Evolutionary conservation across 805 yeast species (phyloP).

Genomic region (Myxozyma melibiosi): DNA sequence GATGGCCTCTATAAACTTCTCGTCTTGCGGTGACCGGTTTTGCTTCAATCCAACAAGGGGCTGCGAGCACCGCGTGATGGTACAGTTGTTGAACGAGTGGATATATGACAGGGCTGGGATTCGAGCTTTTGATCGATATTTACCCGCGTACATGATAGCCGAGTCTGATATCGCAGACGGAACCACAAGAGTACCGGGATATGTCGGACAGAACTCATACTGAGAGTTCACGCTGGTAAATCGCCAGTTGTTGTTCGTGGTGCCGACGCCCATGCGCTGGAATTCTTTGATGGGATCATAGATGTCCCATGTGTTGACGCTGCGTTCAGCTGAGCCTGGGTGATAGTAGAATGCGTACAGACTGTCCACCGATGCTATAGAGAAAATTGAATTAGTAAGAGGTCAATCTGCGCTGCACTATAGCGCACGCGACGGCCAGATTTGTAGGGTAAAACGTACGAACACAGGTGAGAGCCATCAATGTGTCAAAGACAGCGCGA

Average conservation of each 20-base stretch:
- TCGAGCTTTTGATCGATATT: slow-evolving; percentile 81
- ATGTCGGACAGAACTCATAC: slow-evolving; percentile 64
- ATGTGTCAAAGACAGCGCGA: slow-evolving; percentile 69
- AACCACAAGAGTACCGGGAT: slow-evolving; percentile 68
- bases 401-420: neutral
- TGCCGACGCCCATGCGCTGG: slow-evolving; percentile 63
- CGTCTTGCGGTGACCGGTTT: slow-evolving; percentile 88
- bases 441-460: slow-evolving; percentile 6
- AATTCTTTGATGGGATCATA: slow-evolving; percentile 69
- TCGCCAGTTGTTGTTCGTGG: slow-evolving; percentile 59
- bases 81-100: slow-evolving; percentile 59
- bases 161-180: slow-evolving; percentile 82
- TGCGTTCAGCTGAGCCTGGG: slow-evolving; percentile 70
- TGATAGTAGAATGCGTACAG: slow-evolving; percentile 82
- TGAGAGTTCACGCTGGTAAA: slow-evolving; percentile 62
- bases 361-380: slow-evolving; percentile 48
- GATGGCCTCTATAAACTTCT: slow-evolving; percentile 72
- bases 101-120: slow-evolving; percentile 81
- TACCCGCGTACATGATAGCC: slow-evolving; percentile 78
- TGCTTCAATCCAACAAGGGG: slow-evolving; percentile 91
- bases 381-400: slow-evolving; percentile 1
- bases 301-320: slow-evolving; percentile 70
- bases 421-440: neutral
- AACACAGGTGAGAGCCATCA: slow-evolving; percentile 65
- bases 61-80: slow-evolving; percentile 88